A percentile compares a stretch with the other conserved stretches of the same genome.
These are phyloP conservation scores for Ophiosphaerella korrae DNA, from an alignment of 2,329 filamentous ascomycete species.

Conservation along the genomic window DNA sequence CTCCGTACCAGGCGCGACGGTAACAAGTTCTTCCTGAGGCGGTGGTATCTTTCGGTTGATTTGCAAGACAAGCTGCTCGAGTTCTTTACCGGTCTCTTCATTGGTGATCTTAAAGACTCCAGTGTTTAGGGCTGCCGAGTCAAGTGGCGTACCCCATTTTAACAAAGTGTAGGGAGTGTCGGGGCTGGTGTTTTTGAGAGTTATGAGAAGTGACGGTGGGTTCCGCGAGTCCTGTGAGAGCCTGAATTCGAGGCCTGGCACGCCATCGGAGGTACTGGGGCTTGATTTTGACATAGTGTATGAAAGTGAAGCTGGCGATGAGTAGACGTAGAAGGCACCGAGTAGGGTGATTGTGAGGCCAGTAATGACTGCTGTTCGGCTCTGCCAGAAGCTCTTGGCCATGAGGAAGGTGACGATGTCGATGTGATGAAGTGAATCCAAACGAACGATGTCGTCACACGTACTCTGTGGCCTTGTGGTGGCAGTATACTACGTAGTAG, in stretches of 20 bases:
- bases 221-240: conserved; percentile 35
- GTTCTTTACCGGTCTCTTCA: conserved; percentile 28
- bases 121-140: conserved; percentile 44
- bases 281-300: conserved; percentile 30
- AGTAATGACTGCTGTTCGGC: conserved; percentile 31
- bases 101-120: conserved; percentile 46
- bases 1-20: conserved; percentile 41
- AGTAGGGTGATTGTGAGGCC: conserved; percentile 33
- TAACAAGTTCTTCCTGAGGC: conserved; percentile 40
- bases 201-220: conserved; percentile 43
- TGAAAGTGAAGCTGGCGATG: conserved; percentile 20
- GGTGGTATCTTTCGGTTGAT: conserved; percentile 48
- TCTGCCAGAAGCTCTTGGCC: conserved; percentile 29
- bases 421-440: no score
- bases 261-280: conserved; percentile 8
- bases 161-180: conserved; percentile 43
- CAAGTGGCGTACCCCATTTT: conserved; percentile 50
- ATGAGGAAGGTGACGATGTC: conserved; percentile 4
- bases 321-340: conserved; percentile 37
- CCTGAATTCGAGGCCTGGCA: conserved; percentile 37
- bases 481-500: no score
- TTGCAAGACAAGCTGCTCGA: conserved; percentile 39
- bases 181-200: conserved; percentile 44
- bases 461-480: background rate
- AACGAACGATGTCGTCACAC: background rate